Base-by-base conservation (phyloP, 2,329 filamentous ascomycete species). In the Ophiocordyceps polyrhachis-furcata region DNA sequence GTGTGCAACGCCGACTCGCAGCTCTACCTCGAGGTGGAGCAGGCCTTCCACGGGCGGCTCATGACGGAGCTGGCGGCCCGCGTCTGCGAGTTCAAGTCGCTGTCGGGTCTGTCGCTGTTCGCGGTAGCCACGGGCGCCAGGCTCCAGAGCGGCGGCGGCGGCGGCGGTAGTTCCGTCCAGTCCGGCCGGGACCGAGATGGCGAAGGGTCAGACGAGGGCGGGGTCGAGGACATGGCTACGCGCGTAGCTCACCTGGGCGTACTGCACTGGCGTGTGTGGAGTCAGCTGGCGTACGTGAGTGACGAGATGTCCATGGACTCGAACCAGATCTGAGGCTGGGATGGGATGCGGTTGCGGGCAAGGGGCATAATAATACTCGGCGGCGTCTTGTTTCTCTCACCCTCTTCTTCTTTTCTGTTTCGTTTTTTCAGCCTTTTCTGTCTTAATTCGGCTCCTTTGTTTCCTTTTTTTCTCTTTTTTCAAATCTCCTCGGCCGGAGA, bases 251-350 rank as follows among this genome's bases (percentile, higher is more conserved):
- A 95, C 56, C 76, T 95, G 41, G 78, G 83, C 14, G 71, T 91
- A 6, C 65, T 96, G 21, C 87, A 95, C 61, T 95, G 88, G 87
- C 74, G 84, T 43, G 81, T 94, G 3, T 96, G 88, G 86, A 74
- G 75, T 1, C 74, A 76, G 2, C 67, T 93, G 44, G 76, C 82
- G 13, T 94, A 94, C 57, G 51, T 63, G 14, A 61, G 60, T 23
- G 68, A 66, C 44, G 58, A 58, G 43, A 58, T 61, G 55, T 48
- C 52, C 25, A 48, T 61, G 45, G 61, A 64, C 38, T 35, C 31
- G 4, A 35, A 35, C 31, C 13, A 35, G 7, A 35, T 35, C n/a
- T 35, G n/a, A 35, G 31, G 31, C 5, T n/a, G n/a, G n/a, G n/a
- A n/a, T n/a, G n/a, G n/a, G n/a, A n/a, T n/a, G n/a, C n/a, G n/a